These are phyloP conservation scores for Nitzschia sp. DNA, from an alignment of 108 stramenopile genomes.

Conservation along the genomic window DNA sequence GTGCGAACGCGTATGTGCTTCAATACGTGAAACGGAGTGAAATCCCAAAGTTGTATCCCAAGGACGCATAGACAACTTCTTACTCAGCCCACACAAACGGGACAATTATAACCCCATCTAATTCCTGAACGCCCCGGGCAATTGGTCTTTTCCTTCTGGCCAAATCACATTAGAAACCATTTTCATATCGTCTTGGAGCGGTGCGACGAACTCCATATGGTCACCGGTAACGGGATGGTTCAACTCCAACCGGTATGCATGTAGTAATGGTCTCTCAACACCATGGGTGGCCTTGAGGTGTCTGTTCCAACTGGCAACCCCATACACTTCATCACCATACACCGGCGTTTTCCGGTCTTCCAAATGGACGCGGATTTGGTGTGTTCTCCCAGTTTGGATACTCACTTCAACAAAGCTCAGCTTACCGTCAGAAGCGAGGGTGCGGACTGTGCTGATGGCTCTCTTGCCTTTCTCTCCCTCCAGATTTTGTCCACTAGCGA, in stretches of 20 bases:
- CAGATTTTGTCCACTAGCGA: slow-evolving; percentile 28
- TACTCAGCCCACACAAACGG: no score
- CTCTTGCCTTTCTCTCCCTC: slow-evolving; percentile 58
- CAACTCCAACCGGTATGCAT: slow-evolving; percentile 83
- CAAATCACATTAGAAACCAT: slow-evolving; percentile 66
- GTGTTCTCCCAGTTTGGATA: slow-evolving; percentile 94
- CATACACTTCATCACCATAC: slow-evolving; percentile 94
- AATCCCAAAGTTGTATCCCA: slow-evolving; percentile 39
- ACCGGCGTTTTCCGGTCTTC: slow-evolving; percentile 94
- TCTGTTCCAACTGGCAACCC: slow-evolving; percentile 89
- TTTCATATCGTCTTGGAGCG: slow-evolving; percentile 83
- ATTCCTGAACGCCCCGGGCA: slow-evolving; percentile 35
- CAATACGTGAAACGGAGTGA: slow-evolving; percentile 72
- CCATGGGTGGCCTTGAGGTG: slow-evolving; percentile 64
- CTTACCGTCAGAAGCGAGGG: slow-evolving; percentile 85
- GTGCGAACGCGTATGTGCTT: slow-evolving; percentile 76
- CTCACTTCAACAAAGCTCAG: slow-evolving; percentile 80
- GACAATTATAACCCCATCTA: no score
- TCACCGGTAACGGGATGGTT: slow-evolving; percentile 89
- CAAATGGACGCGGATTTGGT: slow-evolving; percentile 90
- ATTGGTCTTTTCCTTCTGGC: slow-evolving; percentile 49
- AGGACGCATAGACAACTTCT: no score
- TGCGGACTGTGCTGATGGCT: slow-evolving; percentile 69
- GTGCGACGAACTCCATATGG: slow-evolving; percentile 74
- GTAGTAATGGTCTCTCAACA: slow-evolving; percentile 84